Evolutionary conservation across 331 rosid genomes (phyloP), one percentile per base, ranked within the genome.

Genomic region (Quercus phellos): DNA sequence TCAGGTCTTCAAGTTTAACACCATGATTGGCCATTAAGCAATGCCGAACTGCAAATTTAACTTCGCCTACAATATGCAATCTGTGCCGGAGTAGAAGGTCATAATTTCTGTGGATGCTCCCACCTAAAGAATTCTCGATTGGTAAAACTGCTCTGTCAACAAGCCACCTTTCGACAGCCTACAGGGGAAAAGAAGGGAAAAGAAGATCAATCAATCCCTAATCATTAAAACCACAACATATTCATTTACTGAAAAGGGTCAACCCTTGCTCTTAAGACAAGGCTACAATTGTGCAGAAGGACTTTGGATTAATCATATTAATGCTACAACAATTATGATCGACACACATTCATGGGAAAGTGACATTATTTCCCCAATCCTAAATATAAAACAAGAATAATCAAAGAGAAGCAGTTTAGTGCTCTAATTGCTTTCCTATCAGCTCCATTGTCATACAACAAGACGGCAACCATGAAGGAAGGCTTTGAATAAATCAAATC

Each of bases 131-230:
- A 79, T 95, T 95, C 86, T 95, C 99, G 56, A 95, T 91, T n/a
- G 99, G 99, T 74, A 95, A 86, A 81, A 95, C 97, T 67, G 99
- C 99, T 87, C 99, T 88, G 87, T 95, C 97, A 73, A 93, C 98
- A 81, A 91, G 80, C 98, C 99, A 95, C 70, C 89, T 84, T 69
- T 95, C 98, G 78, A 93, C 99, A 77, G 97, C 90, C 99, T 95
- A 51, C 38, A 54, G 70, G 13, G 51, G 60, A 21, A 78, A 78
- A 46, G 21, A 68, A 4, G 64, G 51, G 43, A 51, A 72, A 78
- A 72, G 68, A 68, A 75, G 53, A 6, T 9, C 1, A 6, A 38
- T 68, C 6, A 24, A 50, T 73, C 66, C 53, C 17, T 64, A 16
- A 38, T 54, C 16, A 46, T 46, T 42, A 26, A 14, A n/a, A 70